Evolutionary conservation across 352 stramenopile species (phyloP), one percentile per base, ranked within the genome.

Genomic region (Thalassiosira pacifica): DNA sequence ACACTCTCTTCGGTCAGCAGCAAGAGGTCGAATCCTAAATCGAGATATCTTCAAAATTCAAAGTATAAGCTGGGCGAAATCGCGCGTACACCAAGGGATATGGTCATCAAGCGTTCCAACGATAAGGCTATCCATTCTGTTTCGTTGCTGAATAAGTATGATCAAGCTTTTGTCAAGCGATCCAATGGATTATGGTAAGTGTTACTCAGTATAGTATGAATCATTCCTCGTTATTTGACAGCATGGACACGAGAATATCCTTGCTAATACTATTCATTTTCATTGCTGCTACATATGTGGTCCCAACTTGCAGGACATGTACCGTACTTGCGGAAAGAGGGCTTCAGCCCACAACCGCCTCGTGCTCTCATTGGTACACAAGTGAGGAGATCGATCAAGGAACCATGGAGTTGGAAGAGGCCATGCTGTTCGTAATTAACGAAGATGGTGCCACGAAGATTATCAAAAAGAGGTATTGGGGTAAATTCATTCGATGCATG

Each of bases 401-500:
- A 63, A 60, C 34, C 1, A 73, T 66, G 59, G 22, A 73, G 6
- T 55, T 80, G 26, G 72, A 80, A 55, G 60, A 80, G 37, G 73
- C 60, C n/a, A 80, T 80, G 72, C 40, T 80, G 19, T 80, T 80
- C 67, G 72, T 66, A 24, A 80, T 80, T 26, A 71, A 80, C 57
- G 42, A 72, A 64, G 72, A 80, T 66, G 72, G 72, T 24, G 64
- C 72, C 18, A 80, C 72, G n/a, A 79, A 79, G 32, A 79, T 79
- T 53, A 48, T 79, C 11, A 63, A 79, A 11, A 79, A 32, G 60
- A 61, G 60, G 24, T 31, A 72, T 57, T 79, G 59, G 57, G 72
- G 72, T 13, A 71, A 61, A 26, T 79, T 52, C 45, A 29, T 79
- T 11, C 57, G 71, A 31, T 31, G 57, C n/a, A n/a, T n/a, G n/a